phyloP scores from a whole-genome alignment of 768 basidiomycete genomes.

The Pleurotus tuber-regium region DNA sequence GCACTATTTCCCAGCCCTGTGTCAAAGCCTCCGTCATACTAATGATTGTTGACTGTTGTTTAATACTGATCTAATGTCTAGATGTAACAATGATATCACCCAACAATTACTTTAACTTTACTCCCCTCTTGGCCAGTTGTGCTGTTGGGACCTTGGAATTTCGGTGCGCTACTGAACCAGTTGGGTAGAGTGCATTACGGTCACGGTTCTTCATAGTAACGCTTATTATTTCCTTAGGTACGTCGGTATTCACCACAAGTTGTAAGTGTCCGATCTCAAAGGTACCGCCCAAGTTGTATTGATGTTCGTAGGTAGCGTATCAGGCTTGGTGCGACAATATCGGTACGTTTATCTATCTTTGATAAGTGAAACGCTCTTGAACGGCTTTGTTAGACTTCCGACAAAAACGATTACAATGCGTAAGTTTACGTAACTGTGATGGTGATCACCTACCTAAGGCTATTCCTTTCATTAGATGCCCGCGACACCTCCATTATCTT shows the following conservation, averaged over 20 bases:
- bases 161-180: constrained; percentile 77
- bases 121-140: constrained; percentile 64
- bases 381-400: constrained; percentile 46
- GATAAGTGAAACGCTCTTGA: not conserved
- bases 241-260: constrained; percentile 55
- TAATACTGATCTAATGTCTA: constrained; percentile 28
- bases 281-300: not conserved
- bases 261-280: constrained; percentile 27
- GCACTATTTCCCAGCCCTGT: constrained; percentile 19
- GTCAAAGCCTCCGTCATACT: too few species aligned
- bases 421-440: constrained; percentile 26
- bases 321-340: constrained; percentile 79
- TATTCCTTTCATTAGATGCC: constrained; percentile 45
- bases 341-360: constrained; percentile 31
- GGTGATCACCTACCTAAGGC: not conserved
- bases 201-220: not conserved
- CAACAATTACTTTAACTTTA: constrained; percentile 66
- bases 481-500: constrained; percentile 47
- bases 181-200: constrained; percentile 31
- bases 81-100: constrained; percentile 70
- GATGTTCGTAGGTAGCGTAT: constrained; percentile 46
- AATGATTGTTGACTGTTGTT: constrained; percentile 1
- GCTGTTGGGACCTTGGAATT: constrained; percentile 86
- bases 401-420: constrained; percentile 58
- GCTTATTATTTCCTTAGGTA: constrained; percentile 42